These are phyloP conservation scores for Fusarium sp. DNA, from an alignment of 2,329 filamentous ascomycete species.

Conservation along the genomic window DNA sequence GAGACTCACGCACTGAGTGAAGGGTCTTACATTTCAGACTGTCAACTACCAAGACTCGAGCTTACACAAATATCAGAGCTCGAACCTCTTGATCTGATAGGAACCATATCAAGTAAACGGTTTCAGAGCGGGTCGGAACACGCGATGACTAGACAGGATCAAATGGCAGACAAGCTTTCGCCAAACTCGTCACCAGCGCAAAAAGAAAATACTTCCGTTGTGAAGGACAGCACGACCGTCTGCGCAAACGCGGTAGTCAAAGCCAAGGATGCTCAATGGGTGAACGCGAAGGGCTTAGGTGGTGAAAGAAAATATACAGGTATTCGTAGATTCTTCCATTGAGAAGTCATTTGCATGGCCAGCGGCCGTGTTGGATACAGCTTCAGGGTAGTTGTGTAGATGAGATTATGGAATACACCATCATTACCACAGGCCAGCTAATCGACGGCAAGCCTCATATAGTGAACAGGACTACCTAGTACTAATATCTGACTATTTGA, in stretches of 20 bases:
- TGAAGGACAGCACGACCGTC: slow-evolving; percentile 27
- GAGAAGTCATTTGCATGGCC: background rate
- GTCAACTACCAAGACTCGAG: slow-evolving; percentile 9
- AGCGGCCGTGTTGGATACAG: slow-evolving; percentile 3
- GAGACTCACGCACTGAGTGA: slow-evolving; percentile 15
- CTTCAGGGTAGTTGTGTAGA: background rate
- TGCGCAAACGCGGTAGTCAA: background rate
- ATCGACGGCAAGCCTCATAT: background rate
- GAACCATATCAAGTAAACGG: background rate
- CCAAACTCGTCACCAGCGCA: slow-evolving; percentile 4
- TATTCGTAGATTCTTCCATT: slow-evolving; percentile 59
- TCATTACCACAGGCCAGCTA: background rate
- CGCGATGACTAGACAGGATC: background rate
- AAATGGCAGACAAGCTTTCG: slow-evolving; percentile 19
- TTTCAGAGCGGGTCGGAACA: background rate
- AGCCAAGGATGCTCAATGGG: slow-evolving; percentile 52
- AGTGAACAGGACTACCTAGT: background rate
- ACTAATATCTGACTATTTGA: background rate
- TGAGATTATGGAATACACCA: background rate
- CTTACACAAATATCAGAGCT: slow-evolving; percentile 11
- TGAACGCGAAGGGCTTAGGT: slow-evolving; percentile 41
- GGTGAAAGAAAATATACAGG: slow-evolving; percentile 48
- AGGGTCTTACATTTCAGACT: background rate
- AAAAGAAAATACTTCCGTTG: background rate
- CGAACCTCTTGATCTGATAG: slow-evolving; percentile 16